These are phyloP conservation scores for Colletotrichum zoysiae DNA, from an alignment of 2,329 filamentous ascomycete genomes.

Conservation along the genomic window DNA sequence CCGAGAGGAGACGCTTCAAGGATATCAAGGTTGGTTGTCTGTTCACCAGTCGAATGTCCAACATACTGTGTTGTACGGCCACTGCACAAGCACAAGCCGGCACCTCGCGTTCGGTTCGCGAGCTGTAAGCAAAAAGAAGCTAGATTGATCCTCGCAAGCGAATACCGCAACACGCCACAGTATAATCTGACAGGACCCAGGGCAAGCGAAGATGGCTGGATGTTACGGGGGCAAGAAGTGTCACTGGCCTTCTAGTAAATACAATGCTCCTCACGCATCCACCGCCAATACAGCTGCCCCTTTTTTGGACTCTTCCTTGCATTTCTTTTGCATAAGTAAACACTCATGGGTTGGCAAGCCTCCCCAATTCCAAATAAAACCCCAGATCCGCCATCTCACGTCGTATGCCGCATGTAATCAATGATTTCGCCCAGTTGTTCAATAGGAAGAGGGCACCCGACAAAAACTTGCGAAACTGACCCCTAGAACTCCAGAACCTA, in stretches of 20 bases:
- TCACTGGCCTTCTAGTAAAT: slow-evolving; percentile 37
- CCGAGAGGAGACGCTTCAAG: not conserved
- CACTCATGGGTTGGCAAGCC: slow-evolving; percentile 24
- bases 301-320: slow-evolving; percentile 28
- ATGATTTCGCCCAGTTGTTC: slow-evolving; percentile 37
- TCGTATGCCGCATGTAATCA: slow-evolving; percentile 42
- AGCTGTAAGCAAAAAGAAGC: slow-evolving; percentile 22
- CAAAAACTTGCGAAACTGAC: slow-evolving; percentile 34
- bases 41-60: not conserved
- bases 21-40: not conserved
- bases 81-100: not conserved
- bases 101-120: not conserved
- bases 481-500: slow-evolving; percentile 38
- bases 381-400: slow-evolving; percentile 37
- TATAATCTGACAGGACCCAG: slow-evolving; percentile 36
- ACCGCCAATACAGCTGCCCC: slow-evolving; percentile 17
- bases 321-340: slow-evolving; percentile 30
- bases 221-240: slow-evolving; percentile 9
- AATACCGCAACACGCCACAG: slow-evolving; percentile 35
- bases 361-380: slow-evolving; percentile 30
- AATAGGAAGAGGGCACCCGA: slow-evolving; percentile 26
- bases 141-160: slow-evolving; percentile 36
- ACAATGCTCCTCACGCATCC: slow-evolving; percentile 30
- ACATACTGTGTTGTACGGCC: not conserved
- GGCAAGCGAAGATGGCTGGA: slow-evolving; percentile 26